Conservation (phyloP, 2,329 filamentous ascomycete species). For the Colletotrichum tofieldiae region DNA sequence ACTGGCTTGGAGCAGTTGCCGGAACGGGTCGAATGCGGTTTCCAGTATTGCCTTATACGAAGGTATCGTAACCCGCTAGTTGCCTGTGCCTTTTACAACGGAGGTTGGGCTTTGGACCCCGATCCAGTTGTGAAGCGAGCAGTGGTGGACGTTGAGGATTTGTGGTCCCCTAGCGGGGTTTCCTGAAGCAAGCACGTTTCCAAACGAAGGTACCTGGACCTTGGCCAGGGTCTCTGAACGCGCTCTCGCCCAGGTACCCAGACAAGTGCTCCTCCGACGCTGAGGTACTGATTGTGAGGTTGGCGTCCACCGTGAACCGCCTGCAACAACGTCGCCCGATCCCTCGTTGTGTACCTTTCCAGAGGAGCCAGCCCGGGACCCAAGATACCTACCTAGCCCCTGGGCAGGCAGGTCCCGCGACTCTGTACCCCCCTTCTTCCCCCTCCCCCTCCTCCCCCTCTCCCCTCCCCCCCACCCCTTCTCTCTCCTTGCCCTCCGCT, state of each 20-base stretch:
- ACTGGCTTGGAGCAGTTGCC: background rate
- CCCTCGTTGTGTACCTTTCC: background rate
- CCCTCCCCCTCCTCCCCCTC: constrained; percentile 9
- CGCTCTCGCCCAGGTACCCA: constrained; percentile 5
- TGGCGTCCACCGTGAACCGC: background rate
- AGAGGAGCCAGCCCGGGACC: no score
- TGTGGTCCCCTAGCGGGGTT: constrained; percentile 22
- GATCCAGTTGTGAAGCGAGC: background rate
- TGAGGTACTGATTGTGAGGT: background rate
- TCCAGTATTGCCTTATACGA: background rate
- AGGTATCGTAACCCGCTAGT: background rate
- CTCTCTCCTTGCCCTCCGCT: constrained; percentile 6
- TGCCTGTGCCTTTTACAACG: background rate
- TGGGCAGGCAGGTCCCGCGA: constrained; percentile 9
- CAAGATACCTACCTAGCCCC: background rate
- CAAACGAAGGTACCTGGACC: constrained; percentile 34
- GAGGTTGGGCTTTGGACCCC: background rate
- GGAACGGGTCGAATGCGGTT: background rate
- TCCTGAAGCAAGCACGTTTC: constrained; percentile 38
- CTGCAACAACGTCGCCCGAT: background rate
- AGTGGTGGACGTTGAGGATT: background rate
- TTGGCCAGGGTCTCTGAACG: constrained; percentile 1
- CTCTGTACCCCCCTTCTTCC: background rate
- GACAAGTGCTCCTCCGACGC: background rate
- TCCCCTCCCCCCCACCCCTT: background rate